A percentile compares a stretch with the other conserved stretches of the same genome.
Conservation (phyloP, 176 grass and related monocot species). For the Calamus simplicifolius region DNA sequence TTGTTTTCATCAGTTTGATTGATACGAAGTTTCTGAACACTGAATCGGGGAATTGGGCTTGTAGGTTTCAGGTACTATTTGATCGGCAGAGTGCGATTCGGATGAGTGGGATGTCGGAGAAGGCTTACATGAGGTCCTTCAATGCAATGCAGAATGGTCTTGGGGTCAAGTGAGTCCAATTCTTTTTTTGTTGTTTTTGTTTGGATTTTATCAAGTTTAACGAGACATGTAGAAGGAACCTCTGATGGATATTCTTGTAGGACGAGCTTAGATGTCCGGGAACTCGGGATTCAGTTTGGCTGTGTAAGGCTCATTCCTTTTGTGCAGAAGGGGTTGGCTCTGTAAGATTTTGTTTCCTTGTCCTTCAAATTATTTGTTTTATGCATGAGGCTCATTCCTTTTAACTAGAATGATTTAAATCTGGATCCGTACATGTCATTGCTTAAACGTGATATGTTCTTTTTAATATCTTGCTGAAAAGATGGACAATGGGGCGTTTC, state of each 20-base stretch:
- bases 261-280: conserved; percentile 53
- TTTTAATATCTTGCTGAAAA: too few species aligned
- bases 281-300: conserved; percentile 88
- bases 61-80: conserved; percentile 76
- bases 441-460: too few species aligned
- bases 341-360: conserved; percentile 34
- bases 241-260: conserved; percentile 27
- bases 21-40: background rate
- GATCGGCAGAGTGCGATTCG: conserved; percentile 61
- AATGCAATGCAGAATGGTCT: conserved; percentile 87
- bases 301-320: conserved; percentile 91
- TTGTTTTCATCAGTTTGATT: background rate
- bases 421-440: too few species aligned
- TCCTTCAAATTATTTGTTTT: too few species aligned
- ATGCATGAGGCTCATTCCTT: too few species aligned
- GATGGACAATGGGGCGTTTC: too few species aligned
- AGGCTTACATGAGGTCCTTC: conserved; percentile 86
- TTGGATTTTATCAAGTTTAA: background rate
- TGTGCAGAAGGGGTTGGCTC: conserved; percentile 68
- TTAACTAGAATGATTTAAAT: too few species aligned
- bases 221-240: background rate
- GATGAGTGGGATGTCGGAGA: conserved; percentile 97
- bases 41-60: background rate
- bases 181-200: background rate
- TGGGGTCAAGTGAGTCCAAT: conserved; percentile 58